Evolutionary conservation across 495 filamentous ascomycete genomes (phyloP), one percentile per base, ranked within the genome.

Genomic region (Xanthoparmelia taractica): DNA sequence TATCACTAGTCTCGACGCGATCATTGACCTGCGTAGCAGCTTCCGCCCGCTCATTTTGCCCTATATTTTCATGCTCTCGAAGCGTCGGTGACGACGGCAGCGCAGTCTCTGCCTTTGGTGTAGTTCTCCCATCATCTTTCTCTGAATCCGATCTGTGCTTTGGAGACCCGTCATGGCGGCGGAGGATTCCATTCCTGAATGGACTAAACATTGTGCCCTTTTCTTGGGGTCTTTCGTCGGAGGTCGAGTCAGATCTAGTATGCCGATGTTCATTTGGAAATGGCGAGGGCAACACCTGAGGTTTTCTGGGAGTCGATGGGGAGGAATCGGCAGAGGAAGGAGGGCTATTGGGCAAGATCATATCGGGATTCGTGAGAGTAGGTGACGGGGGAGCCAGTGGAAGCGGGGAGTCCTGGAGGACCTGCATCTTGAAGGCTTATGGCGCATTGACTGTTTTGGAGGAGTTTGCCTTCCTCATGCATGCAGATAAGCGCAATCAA

Each of bases 341-440:
- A 47, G 58, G 80, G 70, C 85, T 81, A 73, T 81, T 79, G 43
- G 92, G 92, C 45, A 96, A 79, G 65, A 96, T 95, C 90, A 96
- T 92, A 73, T 94, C 91, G 41, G 91, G 90, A 73, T 95, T 91
- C n/a, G 90, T 92, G 63, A 96, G 76, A 11, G 92, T 94, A 52
- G 92, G 92, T 57, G 90, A 95, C 34, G 85, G 82, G 58, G 79
- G 74, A 60, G 57, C 61, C 37, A 65, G 57, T 45, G 66, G 37
- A 20, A 56, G 18, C 17, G 47, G 64, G 12, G 63, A 12, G 36
- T 33, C 41, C 15, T 58, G 40, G 36, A 59, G 58, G 33, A 60
- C 48, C 38, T 68, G 66, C 67, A 69, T 69, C 8, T 48, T 63
- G 37, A 38, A 43, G 25, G 60, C 36, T 23, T 58, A 59, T 54